A percentile compares a stretch with the other conserved stretches of the same genome.
These are phyloP conservation scores for Rhodamnia argentea DNA, from an alignment of 345 rosid species.

Conservation along the genomic window DNA sequence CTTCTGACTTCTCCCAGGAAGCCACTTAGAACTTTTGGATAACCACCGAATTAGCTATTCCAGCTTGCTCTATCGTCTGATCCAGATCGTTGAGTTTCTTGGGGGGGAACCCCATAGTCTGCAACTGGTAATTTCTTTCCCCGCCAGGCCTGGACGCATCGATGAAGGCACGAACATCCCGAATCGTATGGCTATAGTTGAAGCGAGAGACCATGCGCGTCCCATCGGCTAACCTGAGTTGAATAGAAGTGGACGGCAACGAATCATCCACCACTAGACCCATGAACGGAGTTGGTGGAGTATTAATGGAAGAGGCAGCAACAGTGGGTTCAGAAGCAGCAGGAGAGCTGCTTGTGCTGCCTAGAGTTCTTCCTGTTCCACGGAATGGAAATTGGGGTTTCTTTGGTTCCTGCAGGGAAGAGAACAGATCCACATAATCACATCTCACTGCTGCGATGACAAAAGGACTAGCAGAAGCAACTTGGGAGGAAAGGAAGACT, in stretches of 20 bases:
- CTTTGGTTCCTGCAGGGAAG: slow-evolving; percentile 32
- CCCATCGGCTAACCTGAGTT: slow-evolving; percentile 83
- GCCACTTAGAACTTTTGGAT: slow-evolving; percentile 67
- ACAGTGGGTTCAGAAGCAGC: slow-evolving; percentile 17
- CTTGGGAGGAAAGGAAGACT: neutral
- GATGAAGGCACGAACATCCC: slow-evolving; percentile 72
- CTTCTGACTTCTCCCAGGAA: neutral
- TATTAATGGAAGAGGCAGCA: slow-evolving; percentile 11
- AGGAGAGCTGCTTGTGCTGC: slow-evolving; percentile 12
- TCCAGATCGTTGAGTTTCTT: slow-evolving; percentile 52
- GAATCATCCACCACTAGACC: slow-evolving; percentile 58
- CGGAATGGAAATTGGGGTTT: slow-evolving; percentile 26
- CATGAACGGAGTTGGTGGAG: slow-evolving; percentile 40
- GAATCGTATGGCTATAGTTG: slow-evolving; percentile 62
- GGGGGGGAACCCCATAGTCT: slow-evolving; percentile 96
- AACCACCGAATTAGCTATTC: slow-evolving; percentile 79
- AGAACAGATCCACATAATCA: neutral
- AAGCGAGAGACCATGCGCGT: slow-evolving; percentile 64
- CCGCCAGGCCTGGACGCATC: slow-evolving; percentile 77
- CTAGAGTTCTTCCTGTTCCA: slow-evolving; percentile 61
- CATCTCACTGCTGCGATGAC: neutral
- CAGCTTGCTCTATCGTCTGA: slow-evolving; percentile 89
- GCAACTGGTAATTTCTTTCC: slow-evolving; percentile 54
- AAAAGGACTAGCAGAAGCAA: neutral
- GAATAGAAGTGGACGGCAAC: slow-evolving; percentile 58